A percentile compares a stretch with the other conserved stretches of the same genome.
These are phyloP conservation scores for Macaranga tanarius DNA, from an alignment of 441 rosid species.

Conservation along the genomic window DNA sequence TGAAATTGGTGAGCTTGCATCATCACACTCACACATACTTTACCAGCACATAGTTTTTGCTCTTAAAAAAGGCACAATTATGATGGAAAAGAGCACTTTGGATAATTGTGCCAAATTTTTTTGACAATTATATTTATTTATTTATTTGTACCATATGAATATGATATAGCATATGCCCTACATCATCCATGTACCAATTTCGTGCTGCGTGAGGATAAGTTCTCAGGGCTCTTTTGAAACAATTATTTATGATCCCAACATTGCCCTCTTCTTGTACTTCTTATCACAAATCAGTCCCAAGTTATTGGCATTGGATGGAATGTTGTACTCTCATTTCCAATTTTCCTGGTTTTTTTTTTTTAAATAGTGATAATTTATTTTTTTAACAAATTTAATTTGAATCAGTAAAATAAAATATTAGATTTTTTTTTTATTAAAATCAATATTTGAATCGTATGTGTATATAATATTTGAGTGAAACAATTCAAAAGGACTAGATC, in stretches of 20 bases:
- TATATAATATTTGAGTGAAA: too few species aligned
- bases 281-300: constrained; percentile 17
- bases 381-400: neutral
- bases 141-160: neutral
- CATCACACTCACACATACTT: constrained; percentile 3
- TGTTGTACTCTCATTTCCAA: constrained; percentile 12
- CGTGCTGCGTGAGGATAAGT: constrained; percentile 25
- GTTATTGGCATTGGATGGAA: neutral
- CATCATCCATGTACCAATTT: constrained; percentile 10
- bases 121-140: neutral
- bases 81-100: constrained; percentile 5
- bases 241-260: constrained; percentile 22
- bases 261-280: constrained; percentile 9
- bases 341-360: neutral
- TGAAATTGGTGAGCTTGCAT: neutral
- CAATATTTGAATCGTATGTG: too few species aligned
- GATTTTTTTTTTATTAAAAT: too few species aligned
- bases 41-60: constrained; percentile 7
- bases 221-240: neutral
- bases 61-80: constrained; percentile 4
- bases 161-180: neutral
- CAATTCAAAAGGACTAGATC: too few species aligned
- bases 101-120: neutral
- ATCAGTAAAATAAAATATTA: too few species aligned
- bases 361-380: too few species aligned